phyloP scores from a whole-genome alignment of 164 flowering plant species.

The Vitis riparia region DNA sequence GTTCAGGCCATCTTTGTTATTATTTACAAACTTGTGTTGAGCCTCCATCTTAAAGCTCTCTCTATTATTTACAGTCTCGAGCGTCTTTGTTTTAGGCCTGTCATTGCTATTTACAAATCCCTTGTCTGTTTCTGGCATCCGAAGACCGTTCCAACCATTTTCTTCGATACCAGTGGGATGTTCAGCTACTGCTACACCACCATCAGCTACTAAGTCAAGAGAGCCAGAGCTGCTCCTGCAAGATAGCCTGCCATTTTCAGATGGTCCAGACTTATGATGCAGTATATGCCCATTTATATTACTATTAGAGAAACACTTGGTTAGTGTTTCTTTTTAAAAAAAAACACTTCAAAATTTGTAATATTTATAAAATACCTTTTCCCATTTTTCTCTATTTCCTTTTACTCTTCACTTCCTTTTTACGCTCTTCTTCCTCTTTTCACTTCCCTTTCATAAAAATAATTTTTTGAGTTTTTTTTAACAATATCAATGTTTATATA shows the following conservation, averaged over 20 bases:
- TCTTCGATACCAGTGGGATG: conserved; percentile 27
- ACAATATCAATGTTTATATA: no score
- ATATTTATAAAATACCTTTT: no score
- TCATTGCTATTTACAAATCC: conserved; percentile 50
- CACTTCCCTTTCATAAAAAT: no score
- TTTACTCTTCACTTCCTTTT: no score
- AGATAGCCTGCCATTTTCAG: conserved; percentile 42
- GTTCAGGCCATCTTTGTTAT: conserved; percentile 28
- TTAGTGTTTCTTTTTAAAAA: no score
- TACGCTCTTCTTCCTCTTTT: no score
- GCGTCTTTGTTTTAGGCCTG: conserved; percentile 29
- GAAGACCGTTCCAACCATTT: conserved; percentile 32
- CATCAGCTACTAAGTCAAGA: conserved; percentile 26
- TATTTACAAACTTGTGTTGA: conserved; percentile 53
- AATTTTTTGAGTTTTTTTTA: no score
- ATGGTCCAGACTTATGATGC: conserved; percentile 38
- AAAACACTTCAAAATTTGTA: no score
- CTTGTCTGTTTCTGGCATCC: conserved; percentile 27
- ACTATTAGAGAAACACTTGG: no score
- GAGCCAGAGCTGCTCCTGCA: conserved; percentile 36
- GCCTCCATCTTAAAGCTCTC: conserved; percentile 33
- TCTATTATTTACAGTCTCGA: conserved; percentile 53
- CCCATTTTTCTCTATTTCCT: no score
- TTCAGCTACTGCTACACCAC: conserved; percentile 28
- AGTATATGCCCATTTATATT: conserved; percentile 23